Conservation (phyloP, 768 basidiomycete species). For the Agaricus blazei region DNA sequence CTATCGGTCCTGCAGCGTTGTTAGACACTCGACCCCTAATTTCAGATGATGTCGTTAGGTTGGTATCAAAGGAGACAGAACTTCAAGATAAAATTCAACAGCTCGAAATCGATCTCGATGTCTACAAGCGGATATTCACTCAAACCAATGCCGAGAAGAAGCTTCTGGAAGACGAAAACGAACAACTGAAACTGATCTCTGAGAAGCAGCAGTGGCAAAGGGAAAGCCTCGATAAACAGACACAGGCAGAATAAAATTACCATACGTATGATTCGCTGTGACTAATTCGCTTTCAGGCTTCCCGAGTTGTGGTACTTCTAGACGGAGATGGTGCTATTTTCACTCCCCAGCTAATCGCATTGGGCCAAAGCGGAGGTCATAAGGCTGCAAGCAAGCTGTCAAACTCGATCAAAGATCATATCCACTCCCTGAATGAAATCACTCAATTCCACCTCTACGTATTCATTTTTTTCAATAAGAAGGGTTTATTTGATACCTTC, state of each 20-base stretch:
- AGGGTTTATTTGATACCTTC: constrained; percentile 51
- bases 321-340: constrained; percentile 70
- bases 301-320: constrained; percentile 46
- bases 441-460: constrained; percentile 54
- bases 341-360: constrained; percentile 41
- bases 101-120: constrained; percentile 35
- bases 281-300: constrained; percentile 26
- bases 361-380: constrained; percentile 55
- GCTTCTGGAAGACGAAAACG: constrained; percentile 18
- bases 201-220: constrained; percentile 25
- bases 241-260: constrained; percentile 26
- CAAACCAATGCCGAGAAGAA: constrained; percentile 30
- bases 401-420: constrained; percentile 31
- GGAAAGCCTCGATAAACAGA: constrained; percentile 33
- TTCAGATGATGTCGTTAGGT: constrained; percentile 33
- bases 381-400: constrained; percentile 46
- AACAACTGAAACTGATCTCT: constrained; percentile 28
- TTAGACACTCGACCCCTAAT: background rate
- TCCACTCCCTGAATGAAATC: constrained; percentile 27
- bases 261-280: background rate
- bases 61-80: constrained; percentile 27
- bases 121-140: constrained; percentile 38
- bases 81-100: constrained; percentile 26
- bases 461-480: constrained; percentile 60
- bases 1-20: background rate